phyloP scores from a whole-genome alignment of 345 rosid genomes.

The Firmiana major region DNA sequence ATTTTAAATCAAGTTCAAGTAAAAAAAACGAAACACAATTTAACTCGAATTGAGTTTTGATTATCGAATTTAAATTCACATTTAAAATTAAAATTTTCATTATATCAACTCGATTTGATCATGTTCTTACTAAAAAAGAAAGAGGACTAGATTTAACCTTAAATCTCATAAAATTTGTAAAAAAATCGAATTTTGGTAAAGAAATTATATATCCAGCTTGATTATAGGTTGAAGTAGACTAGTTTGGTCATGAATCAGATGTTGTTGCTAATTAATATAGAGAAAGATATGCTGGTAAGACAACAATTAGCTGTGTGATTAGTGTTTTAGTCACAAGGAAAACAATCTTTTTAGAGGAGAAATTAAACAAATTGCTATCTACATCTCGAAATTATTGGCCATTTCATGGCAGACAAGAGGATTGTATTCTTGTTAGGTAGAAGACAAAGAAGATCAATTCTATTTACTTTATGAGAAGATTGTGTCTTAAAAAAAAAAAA shows the following conservation, averaged over 20 bases:
- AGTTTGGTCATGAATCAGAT: background rate
- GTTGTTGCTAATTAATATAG: background rate
- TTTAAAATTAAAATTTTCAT: too few species aligned
- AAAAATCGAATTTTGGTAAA: too few species aligned
- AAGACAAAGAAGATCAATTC: slow-evolving; percentile 9
- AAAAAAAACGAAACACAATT: too few species aligned
- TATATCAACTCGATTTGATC: too few species aligned
- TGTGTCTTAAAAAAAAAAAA: background rate
- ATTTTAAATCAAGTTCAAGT: too few species aligned
- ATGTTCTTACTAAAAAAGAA: too few species aligned
- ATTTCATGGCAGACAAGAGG: background rate
- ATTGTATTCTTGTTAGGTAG: background rate
- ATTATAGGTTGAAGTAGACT: background rate
- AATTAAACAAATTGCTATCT: background rate
- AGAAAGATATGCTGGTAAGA: background rate
- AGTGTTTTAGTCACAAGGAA: background rate
- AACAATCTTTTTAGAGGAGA: background rate
- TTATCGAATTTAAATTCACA: too few species aligned
- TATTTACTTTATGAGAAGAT: slow-evolving; percentile 1
- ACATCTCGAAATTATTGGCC: background rate
- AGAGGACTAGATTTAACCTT: too few species aligned
- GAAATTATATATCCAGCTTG: background rate
- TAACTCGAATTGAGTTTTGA: too few species aligned
- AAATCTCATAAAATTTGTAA: too few species aligned
- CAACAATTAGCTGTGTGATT: background rate